phyloP scores from a whole-genome alignment of 2,329 filamentous ascomycete species.

The Pseudogymnoascus sp. region DNA sequence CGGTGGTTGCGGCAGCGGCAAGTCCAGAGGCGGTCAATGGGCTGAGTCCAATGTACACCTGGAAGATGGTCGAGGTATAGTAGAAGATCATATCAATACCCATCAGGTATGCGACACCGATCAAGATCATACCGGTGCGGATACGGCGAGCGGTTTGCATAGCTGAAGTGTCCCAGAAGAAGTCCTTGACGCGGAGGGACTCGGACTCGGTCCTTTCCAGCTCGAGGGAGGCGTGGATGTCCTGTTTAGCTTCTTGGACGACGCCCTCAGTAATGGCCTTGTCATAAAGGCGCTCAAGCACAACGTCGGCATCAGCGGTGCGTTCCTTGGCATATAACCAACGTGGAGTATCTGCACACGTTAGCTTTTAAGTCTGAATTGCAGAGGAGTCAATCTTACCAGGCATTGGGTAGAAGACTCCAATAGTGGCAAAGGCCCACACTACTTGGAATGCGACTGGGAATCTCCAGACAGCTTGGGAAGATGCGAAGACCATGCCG shows the following conservation, averaged over 20 bases:
- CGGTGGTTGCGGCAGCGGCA: not conserved
- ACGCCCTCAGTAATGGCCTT: not conserved
- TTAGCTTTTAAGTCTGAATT: not conserved
- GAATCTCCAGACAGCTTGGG: conserved; percentile 28
- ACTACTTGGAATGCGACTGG: conserved; percentile 28
- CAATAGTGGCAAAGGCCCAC: conserved; percentile 22
- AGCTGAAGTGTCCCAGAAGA: not conserved
- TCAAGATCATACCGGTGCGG: conserved; percentile 1
- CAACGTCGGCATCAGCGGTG: not conserved
- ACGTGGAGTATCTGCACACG: conserved; percentile 23
- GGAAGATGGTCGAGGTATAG: conserved; percentile 14
- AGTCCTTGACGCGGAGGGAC: not conserved
- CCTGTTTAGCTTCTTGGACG: not conserved
- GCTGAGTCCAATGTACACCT: conserved; percentile 12
- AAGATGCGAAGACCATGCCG: conserved; percentile 25
- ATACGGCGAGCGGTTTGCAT: conserved; percentile 1
- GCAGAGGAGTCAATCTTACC: conserved; percentile 13
- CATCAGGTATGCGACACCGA: conserved; percentile 9
- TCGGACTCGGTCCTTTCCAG: not conserved
- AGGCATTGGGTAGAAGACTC: conserved; percentile 15
- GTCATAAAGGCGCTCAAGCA: not conserved
- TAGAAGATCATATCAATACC: conserved; percentile 14
- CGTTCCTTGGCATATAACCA: conserved; percentile 25
- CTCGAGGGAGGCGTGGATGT: conserved; percentile 3
- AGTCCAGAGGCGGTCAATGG: conserved; percentile 10